Percentiles rank a stretch among this genome's conserved stretches.
Evolutionary conservation across 129 eudicot species (phyloP).

Genomic region (Cynara cardunculus): DNA sequence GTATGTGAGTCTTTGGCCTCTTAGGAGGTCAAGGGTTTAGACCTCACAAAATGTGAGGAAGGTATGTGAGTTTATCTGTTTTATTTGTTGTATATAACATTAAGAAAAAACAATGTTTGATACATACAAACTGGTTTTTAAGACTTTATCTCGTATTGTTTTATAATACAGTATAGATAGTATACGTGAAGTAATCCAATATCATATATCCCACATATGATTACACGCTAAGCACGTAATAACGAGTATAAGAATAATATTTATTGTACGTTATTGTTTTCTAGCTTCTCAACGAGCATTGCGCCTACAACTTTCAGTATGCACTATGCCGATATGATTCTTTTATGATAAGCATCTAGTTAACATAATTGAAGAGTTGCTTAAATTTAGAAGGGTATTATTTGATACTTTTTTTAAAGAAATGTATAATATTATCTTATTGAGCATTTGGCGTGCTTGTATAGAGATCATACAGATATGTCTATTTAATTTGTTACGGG

Average conservation of each 20-base stretch:
- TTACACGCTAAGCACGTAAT: not conserved
- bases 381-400: not conserved
- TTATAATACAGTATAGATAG: no score
- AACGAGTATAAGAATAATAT: not conserved
- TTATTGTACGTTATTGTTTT: not conserved
- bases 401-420: not conserved
- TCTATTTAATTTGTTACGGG: not conserved
- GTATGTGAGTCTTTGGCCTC: no score
- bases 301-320: not conserved
- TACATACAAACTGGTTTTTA: no score
- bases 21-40: no score
- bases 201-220: no score
- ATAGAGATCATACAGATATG: not conserved
- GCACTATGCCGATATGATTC: not conserved
- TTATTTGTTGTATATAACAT: no score
- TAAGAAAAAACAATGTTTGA: no score
- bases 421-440: not conserved
- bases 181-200: no score
- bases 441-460: not conserved
- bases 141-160: no score
- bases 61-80: no score
- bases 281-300: conserved; percentile 1
- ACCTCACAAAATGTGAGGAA: no score
- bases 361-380: not conserved
- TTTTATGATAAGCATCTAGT: conserved; percentile 5